Base-by-base conservation (phyloP, 306 rosid species). In the Begonia fuchsioides region DNA sequence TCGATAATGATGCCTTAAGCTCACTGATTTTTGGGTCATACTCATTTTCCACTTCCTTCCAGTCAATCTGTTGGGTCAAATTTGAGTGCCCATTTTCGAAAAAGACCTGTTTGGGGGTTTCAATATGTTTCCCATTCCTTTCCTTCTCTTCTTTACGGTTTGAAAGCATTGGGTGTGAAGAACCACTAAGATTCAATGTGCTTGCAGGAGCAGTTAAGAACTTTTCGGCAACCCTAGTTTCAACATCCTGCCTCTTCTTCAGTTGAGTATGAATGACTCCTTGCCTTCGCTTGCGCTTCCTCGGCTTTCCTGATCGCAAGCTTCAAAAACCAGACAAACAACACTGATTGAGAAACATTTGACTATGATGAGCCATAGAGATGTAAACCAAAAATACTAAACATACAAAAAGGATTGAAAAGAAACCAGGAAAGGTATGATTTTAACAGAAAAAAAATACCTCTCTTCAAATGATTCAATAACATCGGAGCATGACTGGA, bases 11-110 rank as follows among this genome's bases (percentile, higher is more conserved):
- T 32, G 68, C 60, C 69, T 63, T 77, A 55, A 83, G 96, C 76
- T 83, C 87, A 56, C 87, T 90, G 20, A 81, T 86, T 61, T 74
- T 81, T 11, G 95, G 92, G 62, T 85, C 94, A 18, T 76, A 68
- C 50, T 70, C 86, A 19, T 61, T 73, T 64, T 63, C 78, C 50
- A 64, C 55, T 32, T 59, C 62, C 61, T 52, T 60, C 40, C 43
- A 60, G 52, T 52, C 47, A 50, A 52, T 39, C 57, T 48, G 72
- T 41, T 58, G 60, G 11, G 58, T 55, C 46, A 32, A 58, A 57
- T 58, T 64, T 13, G 17, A 54, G 50, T 50, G 45, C 43, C 47
- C 61, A 64, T 51, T 76, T 14, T 45, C 88, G 59, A 60, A 13
- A 51, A 59, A 48, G 49, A 19, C 46, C 43, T 50, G 61, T 53